phyloP scores from a whole-genome alignment of 225 moss, liverwort and hornwort species.

The Pleurozium schreberi region DNA sequence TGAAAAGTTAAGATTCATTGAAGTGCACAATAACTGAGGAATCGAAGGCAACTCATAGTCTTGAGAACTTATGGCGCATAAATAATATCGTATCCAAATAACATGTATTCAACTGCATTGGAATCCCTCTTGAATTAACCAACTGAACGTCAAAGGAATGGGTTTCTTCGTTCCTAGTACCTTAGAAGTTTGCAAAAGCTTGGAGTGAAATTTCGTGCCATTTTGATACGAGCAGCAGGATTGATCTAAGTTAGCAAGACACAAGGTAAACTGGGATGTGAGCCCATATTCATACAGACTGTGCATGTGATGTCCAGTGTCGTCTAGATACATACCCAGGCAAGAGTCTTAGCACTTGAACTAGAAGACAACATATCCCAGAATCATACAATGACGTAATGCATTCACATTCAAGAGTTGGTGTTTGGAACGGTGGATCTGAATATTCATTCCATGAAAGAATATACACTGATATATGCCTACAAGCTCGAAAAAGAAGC shows the following conservation, averaged over 20 bases:
- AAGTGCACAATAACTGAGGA: not conserved
- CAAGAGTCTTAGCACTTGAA: not conserved
- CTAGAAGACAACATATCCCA: not conserved
- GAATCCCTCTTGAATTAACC: not conserved
- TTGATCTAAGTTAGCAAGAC: not conserved
- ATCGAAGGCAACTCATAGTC: not conserved
- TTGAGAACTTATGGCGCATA: not conserved
- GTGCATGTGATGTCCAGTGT: not conserved
- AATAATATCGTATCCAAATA: not conserved
- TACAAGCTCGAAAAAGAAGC: not conserved
- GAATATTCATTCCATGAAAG: constrained; percentile 11
- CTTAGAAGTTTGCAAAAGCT: not conserved
- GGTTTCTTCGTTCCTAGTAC: not conserved
- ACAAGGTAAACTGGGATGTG: not conserved
- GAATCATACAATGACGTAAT: not conserved
- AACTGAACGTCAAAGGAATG: not conserved
- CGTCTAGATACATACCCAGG: not conserved
- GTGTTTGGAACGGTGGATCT: not conserved
- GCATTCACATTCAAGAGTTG: not conserved
- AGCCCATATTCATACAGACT: not conserved
- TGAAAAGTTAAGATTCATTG: not conserved
- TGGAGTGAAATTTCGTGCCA: not conserved
- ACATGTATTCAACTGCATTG: not conserved
- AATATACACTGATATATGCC: constrained; percentile 21
- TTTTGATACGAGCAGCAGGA: not conserved